A percentile compares a stretch with the other conserved stretches of the same genome.
Conservation (phyloP, 768 basidiomycete species). For the Xerocomellus amylosporus region DNA sequence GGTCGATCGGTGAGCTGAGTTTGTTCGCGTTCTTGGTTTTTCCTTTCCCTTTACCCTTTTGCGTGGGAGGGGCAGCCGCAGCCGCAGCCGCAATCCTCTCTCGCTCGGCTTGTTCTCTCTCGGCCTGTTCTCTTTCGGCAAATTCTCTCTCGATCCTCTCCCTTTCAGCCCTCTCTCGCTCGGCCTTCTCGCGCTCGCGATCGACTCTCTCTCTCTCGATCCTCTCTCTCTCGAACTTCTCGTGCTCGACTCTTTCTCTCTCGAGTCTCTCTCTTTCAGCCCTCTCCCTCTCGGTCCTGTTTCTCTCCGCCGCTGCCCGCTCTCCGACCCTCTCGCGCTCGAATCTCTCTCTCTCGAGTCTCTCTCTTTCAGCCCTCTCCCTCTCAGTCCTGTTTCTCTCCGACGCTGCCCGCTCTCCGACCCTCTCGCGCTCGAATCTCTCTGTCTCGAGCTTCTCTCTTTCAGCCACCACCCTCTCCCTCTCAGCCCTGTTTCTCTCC, state of each 20-base stretch:
- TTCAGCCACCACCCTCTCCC: conserved; percentile 4
- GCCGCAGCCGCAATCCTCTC: conserved; percentile 9
- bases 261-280: neutral
- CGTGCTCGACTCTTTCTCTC: neutral
- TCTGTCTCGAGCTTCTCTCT: conserved; percentile 4
- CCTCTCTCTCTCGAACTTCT: conserved; percentile 1
- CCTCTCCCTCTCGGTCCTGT: conserved; percentile 2
- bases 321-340: conserved; percentile 1
- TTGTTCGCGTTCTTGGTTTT: conserved; percentile 27
- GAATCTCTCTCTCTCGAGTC: neutral
- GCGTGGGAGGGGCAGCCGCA: neutral
- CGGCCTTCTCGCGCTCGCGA: conserved; percentile 1
- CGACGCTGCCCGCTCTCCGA: no score
- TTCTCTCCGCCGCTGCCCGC: no score
- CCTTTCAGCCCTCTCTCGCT: conserved; percentile 1
- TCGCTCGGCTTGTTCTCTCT: conserved; percentile 13
- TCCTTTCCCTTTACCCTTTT: conserved; percentile 14
- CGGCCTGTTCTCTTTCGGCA: neutral
- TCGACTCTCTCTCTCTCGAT: conserved; percentile 3
- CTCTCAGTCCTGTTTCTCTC: neutral
- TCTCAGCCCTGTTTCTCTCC: neutral
- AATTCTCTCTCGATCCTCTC: conserved; percentile 1
- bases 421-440: neutral
- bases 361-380: conserved; percentile 12
- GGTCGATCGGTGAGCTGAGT: conserved; percentile 30